Base-by-base conservation (phyloP, 2,329 filamentous ascomycete species). In the Hortaea werneckii region DNA sequence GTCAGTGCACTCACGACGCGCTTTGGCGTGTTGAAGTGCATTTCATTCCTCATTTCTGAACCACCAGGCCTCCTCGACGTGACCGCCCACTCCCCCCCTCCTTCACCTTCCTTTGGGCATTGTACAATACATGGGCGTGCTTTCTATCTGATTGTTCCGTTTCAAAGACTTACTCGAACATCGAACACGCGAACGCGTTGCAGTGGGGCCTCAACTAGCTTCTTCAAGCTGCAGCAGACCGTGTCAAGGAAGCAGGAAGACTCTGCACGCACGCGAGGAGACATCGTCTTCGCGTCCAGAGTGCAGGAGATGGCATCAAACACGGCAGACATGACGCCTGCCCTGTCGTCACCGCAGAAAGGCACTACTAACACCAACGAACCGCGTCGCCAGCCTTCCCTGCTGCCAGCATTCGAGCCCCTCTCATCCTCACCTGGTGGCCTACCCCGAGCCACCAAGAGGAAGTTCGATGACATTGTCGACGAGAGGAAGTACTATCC, bases 351-450 rank as follows among this genome's bases (percentile, higher is more conserved):
- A 13, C 44, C 42, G 43, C 51, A 56, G 46, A 38, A 45, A 37
- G 43, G 40, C 11, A 47, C 51, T 27, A 50, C 53, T 45, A 43
- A 40, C 11, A 47, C 51, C 28, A 50, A 52, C 44, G 47, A 52
- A 46, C 40, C 52, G 46, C 58, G 54, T 52, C 61, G 70, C 32
- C 32, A 35, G 56, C 76, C 85, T 28, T 78, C 80, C 47, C 71
- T 90, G 46, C 78, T 92, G 27, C 86, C 86, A 50, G 76, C 86
- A 20, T 89, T 90, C 64, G 85, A 89, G 67, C 83, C 81, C 43
- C 70, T 86, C 47, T 84, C 84, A n/a, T 87, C 85, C 20, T 87
- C 85, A 9, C 84, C 85, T 2, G 77, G 71, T 44, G 77, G 72
- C 45, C 78, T 87, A 42, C 83, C 83, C 41, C 77, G 82, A 45